A percentile compares a stretch with the other conserved stretches of the same genome.
Evolutionary conservation across 495 filamentous ascomycete species (phyloP).

Genomic region (Neurospora sp.): DNA sequence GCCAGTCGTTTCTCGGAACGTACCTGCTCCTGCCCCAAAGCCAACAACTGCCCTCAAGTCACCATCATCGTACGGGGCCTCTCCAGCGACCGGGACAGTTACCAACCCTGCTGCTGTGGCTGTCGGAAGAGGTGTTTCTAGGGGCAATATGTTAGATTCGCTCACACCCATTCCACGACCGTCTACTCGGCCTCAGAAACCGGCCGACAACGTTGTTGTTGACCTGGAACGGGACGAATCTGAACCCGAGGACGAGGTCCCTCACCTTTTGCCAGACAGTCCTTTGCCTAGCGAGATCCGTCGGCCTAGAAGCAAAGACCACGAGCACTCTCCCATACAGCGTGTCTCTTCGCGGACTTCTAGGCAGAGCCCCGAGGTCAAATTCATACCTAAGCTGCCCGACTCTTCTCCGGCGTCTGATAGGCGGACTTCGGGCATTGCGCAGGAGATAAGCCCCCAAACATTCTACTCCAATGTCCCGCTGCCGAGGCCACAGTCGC

Average conservation of each 20-base stretch:
- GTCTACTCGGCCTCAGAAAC: neutral
- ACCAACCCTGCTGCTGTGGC: neutral
- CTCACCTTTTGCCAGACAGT: neutral
- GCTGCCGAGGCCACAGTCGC: neutral
- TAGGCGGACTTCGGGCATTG: neutral
- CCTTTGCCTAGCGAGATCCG: neutral
- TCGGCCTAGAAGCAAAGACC: neutral
- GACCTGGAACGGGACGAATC: neutral
- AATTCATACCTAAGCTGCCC: neutral
- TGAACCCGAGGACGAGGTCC: neutral
- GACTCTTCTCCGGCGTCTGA: neutral
- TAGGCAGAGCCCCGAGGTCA: neutral
- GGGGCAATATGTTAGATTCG: neutral
- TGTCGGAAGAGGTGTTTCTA: neutral
- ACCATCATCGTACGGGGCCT: neutral
- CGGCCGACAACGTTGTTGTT: neutral
- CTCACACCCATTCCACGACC: neutral
- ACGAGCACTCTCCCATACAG: neutral
- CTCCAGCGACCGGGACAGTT: neutral
- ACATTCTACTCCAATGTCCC: neutral
- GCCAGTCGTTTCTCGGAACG: neutral
- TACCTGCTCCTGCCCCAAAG: neutral
- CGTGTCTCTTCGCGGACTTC: neutral
- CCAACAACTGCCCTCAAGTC: neutral
- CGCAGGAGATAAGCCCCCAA: neutral